Percentiles rank a stretch among this genome's conserved stretches.
Conservation (phyloP, 2,329 filamentous ascomycete genomes). For the Claviceps pazoutovae region DNA sequence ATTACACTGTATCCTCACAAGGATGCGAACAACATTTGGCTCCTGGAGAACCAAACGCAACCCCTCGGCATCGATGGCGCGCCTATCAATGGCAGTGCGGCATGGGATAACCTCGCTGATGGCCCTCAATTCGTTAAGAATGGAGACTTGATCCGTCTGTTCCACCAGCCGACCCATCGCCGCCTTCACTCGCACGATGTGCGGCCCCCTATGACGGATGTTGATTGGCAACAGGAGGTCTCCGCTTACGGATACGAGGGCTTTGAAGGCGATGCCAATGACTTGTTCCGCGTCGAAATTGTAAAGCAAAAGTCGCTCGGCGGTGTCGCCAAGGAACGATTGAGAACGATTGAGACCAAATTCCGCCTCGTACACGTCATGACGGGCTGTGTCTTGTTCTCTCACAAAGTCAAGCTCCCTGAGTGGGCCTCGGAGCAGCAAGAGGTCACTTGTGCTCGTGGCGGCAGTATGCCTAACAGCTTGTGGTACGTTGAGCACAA, state of each 20-base stretch:
- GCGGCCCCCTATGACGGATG: conserved; percentile 71
- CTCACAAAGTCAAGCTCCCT: conserved; percentile 96
- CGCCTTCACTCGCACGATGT: conserved; percentile 94
- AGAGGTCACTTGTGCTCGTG: conserved; percentile 92
- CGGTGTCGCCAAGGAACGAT: conserved; percentile 61
- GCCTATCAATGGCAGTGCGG: conserved; percentile 63
- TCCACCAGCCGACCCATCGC: conserved; percentile 70
- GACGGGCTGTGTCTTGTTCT: conserved; percentile 93
- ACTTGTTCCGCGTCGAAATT: conserved; percentile 90
- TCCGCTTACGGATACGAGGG: conserved; percentile 96
- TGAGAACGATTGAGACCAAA: conserved; percentile 92
- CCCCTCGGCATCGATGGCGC: conserved; percentile 64
- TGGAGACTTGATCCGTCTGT: conserved; percentile 68
- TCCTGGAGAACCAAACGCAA: conserved; percentile 92
- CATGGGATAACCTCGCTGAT: conserved; percentile 65
- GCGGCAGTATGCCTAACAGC: conserved; percentile 87
- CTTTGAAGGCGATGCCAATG: conserved; percentile 92
- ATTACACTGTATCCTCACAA: conserved; percentile 98
- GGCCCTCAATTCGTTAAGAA: conserved; percentile 54
- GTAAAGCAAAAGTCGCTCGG: conserved; percentile 77
- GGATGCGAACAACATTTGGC: conserved; percentile 93
- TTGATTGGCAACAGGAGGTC: conserved; percentile 89
- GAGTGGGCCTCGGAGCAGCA: conserved; percentile 98
- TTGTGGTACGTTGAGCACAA: conserved; percentile 95
- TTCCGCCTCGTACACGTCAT: conserved; percentile 92